Conservation (phyloP, 2,329 filamentous ascomycete genomes). For the Incumbomyces delicatus region DNA sequence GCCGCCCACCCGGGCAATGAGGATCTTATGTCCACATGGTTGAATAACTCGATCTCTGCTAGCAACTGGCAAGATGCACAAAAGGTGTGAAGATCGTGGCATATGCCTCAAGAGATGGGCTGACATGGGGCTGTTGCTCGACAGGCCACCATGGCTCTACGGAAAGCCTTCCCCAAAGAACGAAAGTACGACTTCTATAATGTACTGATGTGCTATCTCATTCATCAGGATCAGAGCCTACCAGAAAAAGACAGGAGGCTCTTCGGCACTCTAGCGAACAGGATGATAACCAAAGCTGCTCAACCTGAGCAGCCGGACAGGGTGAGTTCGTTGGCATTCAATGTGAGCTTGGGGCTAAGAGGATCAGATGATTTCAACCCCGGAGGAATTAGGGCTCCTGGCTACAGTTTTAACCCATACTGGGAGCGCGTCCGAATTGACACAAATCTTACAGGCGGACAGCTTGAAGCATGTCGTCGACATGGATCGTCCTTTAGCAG, state of each 20-base stretch:
- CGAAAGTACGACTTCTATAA: constrained; percentile 42
- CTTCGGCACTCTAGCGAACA: constrained; percentile 42
- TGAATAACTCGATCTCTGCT: constrained; percentile 31
- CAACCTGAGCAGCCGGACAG: constrained; percentile 33
- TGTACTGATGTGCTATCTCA: constrained; percentile 37
- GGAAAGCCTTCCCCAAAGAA: constrained; percentile 39
- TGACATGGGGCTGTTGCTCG: constrained; percentile 17
- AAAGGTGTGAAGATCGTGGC: constrained; percentile 29
- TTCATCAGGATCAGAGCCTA: constrained; percentile 27
- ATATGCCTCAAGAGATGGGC: constrained; percentile 13
- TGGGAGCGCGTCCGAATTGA: constrained; percentile 29
- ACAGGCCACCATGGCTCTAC: constrained; percentile 41
- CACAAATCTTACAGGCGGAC: constrained; percentile 33
- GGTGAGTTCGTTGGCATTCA: constrained; percentile 24
- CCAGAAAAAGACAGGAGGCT: constrained; percentile 35
- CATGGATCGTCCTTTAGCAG: constrained; percentile 34
- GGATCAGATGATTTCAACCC: constrained; percentile 35
- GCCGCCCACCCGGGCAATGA: constrained; percentile 34
- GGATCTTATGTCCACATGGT: constrained; percentile 37
- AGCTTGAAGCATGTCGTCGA: constrained; percentile 35
- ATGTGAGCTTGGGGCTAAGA: background rate
- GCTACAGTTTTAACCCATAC: constrained; percentile 35
- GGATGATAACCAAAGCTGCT: constrained; percentile 40
- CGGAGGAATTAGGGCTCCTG: constrained; percentile 37
- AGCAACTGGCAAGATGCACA: constrained; percentile 39